A percentile compares a stretch with the other conserved stretches of the same genome.
phyloP scores from a whole-genome alignment of 805 yeast species.

The Saccharomycopsis guyanensis region DNA sequence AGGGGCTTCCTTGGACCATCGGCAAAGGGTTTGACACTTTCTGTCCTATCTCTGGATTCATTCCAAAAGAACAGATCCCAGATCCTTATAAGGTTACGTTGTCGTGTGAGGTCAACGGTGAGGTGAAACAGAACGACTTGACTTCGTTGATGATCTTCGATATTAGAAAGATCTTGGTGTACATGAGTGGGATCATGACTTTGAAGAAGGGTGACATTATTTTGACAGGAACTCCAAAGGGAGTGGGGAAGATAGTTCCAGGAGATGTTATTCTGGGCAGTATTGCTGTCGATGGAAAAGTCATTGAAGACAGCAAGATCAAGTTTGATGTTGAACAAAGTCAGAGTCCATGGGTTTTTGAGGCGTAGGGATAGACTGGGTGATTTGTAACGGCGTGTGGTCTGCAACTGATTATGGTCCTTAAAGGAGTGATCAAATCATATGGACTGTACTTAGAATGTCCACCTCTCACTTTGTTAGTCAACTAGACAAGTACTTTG shows the following conservation, averaged over 20 bases:
- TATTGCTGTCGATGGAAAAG: slow-evolving; percentile 47
- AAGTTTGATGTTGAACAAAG: slow-evolving; percentile 46
- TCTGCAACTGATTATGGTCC: too few species aligned
- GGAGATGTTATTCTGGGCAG: slow-evolving; percentile 74
- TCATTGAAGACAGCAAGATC: slow-evolving; percentile 42
- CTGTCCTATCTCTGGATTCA: slow-evolving; percentile 72
- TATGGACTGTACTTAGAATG: too few species aligned
- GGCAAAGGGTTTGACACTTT: slow-evolving; percentile 97
- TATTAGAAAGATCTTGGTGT: slow-evolving; percentile 68
- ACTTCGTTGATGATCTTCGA: slow-evolving; percentile 85
- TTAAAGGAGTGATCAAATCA: too few species aligned
- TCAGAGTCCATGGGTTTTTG: slow-evolving; percentile 25
- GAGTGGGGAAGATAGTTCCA: slow-evolving; percentile 77
- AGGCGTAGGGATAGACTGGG: too few species aligned
- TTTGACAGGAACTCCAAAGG: slow-evolving; percentile 95
- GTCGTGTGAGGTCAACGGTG: slow-evolving; percentile 54
- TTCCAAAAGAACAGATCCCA: slow-evolving; percentile 56
- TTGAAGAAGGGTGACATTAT: slow-evolving; percentile 85
- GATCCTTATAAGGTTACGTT: slow-evolving; percentile 69
- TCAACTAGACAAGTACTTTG: too few species aligned
- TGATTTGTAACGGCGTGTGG: too few species aligned
- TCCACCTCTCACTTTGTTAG: too few species aligned
- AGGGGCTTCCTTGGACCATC: slow-evolving; percentile 94
- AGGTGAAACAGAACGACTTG: slow-evolving; percentile 60
- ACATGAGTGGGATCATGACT: slow-evolving; percentile 86